Evolutionary conservation across 2,329 filamentous ascomycete species (phyloP), one percentile per base, ranked within the genome.

Genomic region (Colletotrichum sp.): DNA sequence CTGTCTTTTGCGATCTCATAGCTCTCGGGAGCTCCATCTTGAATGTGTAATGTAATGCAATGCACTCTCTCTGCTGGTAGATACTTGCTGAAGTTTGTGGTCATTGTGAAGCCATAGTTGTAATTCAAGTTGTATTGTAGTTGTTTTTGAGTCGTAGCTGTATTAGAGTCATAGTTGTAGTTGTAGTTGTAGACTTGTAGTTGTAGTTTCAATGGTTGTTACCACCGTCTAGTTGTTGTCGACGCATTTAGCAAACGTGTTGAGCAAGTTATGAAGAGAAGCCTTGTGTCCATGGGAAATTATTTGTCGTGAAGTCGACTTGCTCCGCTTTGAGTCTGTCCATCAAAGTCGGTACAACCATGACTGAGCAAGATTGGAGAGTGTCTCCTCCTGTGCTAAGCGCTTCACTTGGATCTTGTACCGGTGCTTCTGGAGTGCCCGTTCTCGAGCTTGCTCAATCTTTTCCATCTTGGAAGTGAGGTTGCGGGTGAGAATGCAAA

Each of bases 11-110:
- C n/a, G 44, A 22, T 52, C n/a, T 22, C 6, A 22, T 22, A 2
- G 9, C 19, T 22, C 11, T 48, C 9, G 44, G 6, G 44, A 13
- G 44, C 44, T 48, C 19, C 44, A 13, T 48, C 44, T 0, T 48
- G 16, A 0, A 44, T 44, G 8, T n/a, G 0, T 44, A 1, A n/a
- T 44, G 2, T 44, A 4, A 44, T 44, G 16, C 1, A 19, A n/a
- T 44, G 39, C 39, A n/a, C 39, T 16, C 19, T 44, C 39, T 11
- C 22, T 48, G 44, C 44, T 48, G 11, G n/a, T 22, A 22, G 3
- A 48, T 48, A 11, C 19, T 22, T 22, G 44, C 19, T 13, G 44
- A 48, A n/a, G 19, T 7, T 12, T 48, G 12, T 48, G n/a, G 39
- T 48, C 44, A 11, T 48, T 22, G 0, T 4, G 4, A 4, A 22